phyloP scores from a whole-genome alignment of 192 early-diverging fungal species.

The Pilobolus umbonatus region DNA sequence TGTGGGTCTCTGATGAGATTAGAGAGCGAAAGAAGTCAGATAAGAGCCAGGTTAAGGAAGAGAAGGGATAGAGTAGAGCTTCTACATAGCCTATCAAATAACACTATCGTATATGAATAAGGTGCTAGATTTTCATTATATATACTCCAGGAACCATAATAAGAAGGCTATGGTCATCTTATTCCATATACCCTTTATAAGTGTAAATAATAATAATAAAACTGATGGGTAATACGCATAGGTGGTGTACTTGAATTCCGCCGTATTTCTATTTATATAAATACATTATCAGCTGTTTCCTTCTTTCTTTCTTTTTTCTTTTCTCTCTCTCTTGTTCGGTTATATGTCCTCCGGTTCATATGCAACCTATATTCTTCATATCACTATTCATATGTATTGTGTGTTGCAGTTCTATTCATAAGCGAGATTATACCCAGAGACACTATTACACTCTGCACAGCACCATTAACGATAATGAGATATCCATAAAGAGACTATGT shows the following conservation, averaged over 20 bases:
- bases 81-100: slow-evolving; percentile 2
- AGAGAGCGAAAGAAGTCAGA: slow-evolving; percentile 35
- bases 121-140: too few species aligned
- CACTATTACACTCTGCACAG: slow-evolving; percentile 48
- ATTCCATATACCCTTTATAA: too few species aligned
- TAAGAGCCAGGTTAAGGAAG: slow-evolving; percentile 45
- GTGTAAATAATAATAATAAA: too few species aligned
- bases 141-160: too few species aligned
- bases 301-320: background rate
- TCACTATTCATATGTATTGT: background rate
- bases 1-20: slow-evolving; percentile 4
- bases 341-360: background rate
- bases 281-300: background rate
- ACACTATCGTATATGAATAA: too few species aligned
- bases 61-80: slow-evolving; percentile 22
- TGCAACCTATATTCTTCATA: background rate
- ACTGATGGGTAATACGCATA: too few species aligned
- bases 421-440: slow-evolving; percentile 36
- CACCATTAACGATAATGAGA: slow-evolving; percentile 20
- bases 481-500: slow-evolving; percentile 33
- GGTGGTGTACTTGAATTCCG: background rate
- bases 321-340: background rate
- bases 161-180: too few species aligned
- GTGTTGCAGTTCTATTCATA: background rate
- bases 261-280: background rate